Base-by-base conservation (phyloP, 352 stramenopile species). In the Globisporangium barbulae region DNA sequence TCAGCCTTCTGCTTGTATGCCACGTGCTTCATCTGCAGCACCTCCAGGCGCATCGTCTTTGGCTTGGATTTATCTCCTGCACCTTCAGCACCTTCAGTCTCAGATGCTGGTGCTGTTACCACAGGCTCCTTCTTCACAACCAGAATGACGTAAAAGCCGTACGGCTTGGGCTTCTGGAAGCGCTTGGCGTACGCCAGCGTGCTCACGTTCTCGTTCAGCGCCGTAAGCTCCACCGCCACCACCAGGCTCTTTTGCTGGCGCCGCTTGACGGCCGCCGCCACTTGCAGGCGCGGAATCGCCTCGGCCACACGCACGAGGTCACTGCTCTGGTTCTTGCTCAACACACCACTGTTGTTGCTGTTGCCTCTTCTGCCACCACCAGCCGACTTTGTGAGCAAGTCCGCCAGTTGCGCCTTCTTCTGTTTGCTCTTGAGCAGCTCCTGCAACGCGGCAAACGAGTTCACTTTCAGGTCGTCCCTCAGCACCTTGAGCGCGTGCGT, bases 71-170 rank as follows among this genome's bases (percentile, higher is more conserved):
- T 8, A 21, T 21, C 42, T 22, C 10, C 42, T 21, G 41, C 33
- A 19, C 8, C n/a, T 7, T 47, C 49, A 5, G n/a, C n/a, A n/a
- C 17, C 22, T 12, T 45, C 53, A 3, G 22, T 28, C 5, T 59
- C 35, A 31, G 25, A 37, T 21, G 22, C 12, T 50, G 22, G 5
- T 10, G 17, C 30, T 31, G 28, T 31, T 22, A n/a, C 13, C 13
- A 45, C 15, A 21, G 25, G 0, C 52, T 72, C 68, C 31, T 42
- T 64, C 49, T 15, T n/a, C 21, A 22, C 31, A 39, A 65, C 79
- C 52, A 93, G 66, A 10, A 90, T n/a, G 42, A 93, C 71, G 61
- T 90, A 93, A 48, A 89, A 89, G 0, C 78, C 83, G 55, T 88
- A 93, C 15, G 81, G 78, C 61, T 85, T 85, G 10, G 83, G 76